Evolutionary conservation across 2,329 filamentous ascomycete genomes (phyloP).

Genomic region (Mollisiaceae sp.): DNA sequence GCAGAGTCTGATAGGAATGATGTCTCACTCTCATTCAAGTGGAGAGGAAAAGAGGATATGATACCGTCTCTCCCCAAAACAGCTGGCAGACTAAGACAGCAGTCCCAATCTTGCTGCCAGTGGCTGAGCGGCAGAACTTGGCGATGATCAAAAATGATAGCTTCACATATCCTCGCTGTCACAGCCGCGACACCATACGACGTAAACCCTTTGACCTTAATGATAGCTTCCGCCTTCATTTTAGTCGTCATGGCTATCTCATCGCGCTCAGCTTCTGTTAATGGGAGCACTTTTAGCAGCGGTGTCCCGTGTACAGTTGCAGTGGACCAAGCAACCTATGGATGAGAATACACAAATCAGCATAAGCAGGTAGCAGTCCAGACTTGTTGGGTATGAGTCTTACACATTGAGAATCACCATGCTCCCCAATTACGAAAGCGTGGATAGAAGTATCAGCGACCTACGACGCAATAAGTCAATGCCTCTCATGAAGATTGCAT

Average conservation of each 20-base stretch:
- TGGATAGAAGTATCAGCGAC: constrained; percentile 43
- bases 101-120: constrained; percentile 52
- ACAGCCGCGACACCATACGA: constrained; percentile 56
- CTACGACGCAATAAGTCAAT: constrained; percentile 20
- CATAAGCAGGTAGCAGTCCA: constrained; percentile 25
- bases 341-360: too few species aligned
- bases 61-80: constrained; percentile 54
- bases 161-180: constrained; percentile 54
- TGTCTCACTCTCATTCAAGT: constrained; percentile 23
- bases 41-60: constrained; percentile 41
- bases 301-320: constrained; percentile 51
- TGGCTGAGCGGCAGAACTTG: constrained; percentile 55
- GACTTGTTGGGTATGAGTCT: constrained; percentile 2
- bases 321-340: constrained; percentile 44
- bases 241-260: constrained; percentile 52
- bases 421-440: constrained; percentile 54
- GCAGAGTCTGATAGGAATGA: constrained; percentile 25
- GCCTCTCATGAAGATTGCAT: not conserved
- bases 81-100: constrained; percentile 56
- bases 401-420: constrained; percentile 54
- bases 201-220: constrained; percentile 55
- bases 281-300: constrained; percentile 43
- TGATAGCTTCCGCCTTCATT: constrained; percentile 53
- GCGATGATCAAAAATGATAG: constrained; percentile 54
- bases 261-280: constrained; percentile 39